Evolutionary conservation across 192 early-diverging fungal species (phyloP).

Genomic region (Backusella westeae): DNA sequence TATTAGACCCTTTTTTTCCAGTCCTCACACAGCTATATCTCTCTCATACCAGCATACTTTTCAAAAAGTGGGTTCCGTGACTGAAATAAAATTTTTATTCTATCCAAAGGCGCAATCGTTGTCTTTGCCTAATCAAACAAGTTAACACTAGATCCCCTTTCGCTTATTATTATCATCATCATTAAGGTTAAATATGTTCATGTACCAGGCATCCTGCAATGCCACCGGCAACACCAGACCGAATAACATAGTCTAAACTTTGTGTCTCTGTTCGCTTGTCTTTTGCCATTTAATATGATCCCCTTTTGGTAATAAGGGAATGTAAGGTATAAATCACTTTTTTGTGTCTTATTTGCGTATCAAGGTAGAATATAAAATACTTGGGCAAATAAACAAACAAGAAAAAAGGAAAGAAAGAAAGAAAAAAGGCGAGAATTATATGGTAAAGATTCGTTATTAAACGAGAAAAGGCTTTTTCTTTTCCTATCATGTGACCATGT

Average conservation of each 20-base stretch:
- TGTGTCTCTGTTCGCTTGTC: conserved; percentile 12
- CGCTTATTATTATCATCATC: neutral
- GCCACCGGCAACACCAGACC: conserved; percentile 50
- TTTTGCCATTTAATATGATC: conserved; percentile 2
- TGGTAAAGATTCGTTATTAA: too few relatives aligned
- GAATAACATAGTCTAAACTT: conserved; percentile 44
- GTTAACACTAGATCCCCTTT: neutral
- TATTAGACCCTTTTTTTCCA: neutral
- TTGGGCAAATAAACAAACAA: neutral
- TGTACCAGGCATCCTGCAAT: conserved; percentile 50
- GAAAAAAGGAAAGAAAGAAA: neutral
- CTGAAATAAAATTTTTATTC: conserved; percentile 89
- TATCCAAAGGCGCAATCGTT: conserved; percentile 78
- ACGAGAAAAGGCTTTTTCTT: too few relatives aligned
- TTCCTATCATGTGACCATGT: too few relatives aligned
- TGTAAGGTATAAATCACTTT: neutral
- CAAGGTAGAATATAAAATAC: neutral
- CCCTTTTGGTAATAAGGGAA: neutral
- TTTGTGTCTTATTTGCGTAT: neutral
- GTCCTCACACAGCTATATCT: neutral
- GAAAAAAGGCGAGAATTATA: too few relatives aligned
- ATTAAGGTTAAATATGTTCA: neutral
- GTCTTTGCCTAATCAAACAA: conserved; percentile 61
- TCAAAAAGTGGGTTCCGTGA: conserved; percentile 71
- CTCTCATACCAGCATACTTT: conserved; percentile 54